These are phyloP conservation scores for Phanerochaete sordida DNA, from an alignment of 768 basidiomycete genomes.

Conservation along the genomic window DNA sequence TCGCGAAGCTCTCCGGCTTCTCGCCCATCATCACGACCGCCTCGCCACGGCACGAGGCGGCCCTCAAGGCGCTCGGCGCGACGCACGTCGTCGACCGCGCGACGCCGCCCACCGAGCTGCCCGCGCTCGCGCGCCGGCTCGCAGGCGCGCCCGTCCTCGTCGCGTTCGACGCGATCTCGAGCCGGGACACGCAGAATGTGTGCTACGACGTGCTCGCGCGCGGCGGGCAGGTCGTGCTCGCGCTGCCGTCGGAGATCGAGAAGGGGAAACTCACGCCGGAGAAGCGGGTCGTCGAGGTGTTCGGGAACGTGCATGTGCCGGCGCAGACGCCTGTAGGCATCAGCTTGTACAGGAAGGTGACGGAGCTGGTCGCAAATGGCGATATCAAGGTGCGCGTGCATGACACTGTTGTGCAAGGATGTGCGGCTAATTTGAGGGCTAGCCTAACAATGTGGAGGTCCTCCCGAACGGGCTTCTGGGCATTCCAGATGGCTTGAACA, in stretches of 20 bases:
- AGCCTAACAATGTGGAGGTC: slow-evolving; percentile 41
- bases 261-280: slow-evolving; percentile 30
- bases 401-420: not conserved
- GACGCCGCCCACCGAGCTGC: not conserved
- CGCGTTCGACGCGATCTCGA: slow-evolving; percentile 23
- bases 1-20: slow-evolving; percentile 27
- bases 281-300: slow-evolving; percentile 45
- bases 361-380: slow-evolving; percentile 14
- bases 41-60: slow-evolving; percentile 20
- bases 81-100: slow-evolving; percentile 25
- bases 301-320: slow-evolving; percentile 10
- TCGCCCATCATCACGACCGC: slow-evolving; percentile 30
- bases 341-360: slow-evolving; percentile 17
- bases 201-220: slow-evolving; percentile 21
- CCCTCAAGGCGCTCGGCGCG: slow-evolving; percentile 27
- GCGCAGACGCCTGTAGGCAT: slow-evolving; percentile 11
- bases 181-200: slow-evolving; percentile 19
- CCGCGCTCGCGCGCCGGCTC: slow-evolving; percentile 4
- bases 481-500: slow-evolving; percentile 32
- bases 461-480: slow-evolving; percentile 37
- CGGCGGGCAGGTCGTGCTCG: slow-evolving; percentile 18
- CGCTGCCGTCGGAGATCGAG: slow-evolving; percentile 10
- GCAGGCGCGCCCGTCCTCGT: slow-evolving; percentile 19
- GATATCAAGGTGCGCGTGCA: slow-evolving; percentile 18
- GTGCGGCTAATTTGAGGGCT: not conserved